These are phyloP conservation scores for Cnidoscolus chayamansa DNA, from an alignment of 441 rosid species.

Conservation along the genomic window DNA sequence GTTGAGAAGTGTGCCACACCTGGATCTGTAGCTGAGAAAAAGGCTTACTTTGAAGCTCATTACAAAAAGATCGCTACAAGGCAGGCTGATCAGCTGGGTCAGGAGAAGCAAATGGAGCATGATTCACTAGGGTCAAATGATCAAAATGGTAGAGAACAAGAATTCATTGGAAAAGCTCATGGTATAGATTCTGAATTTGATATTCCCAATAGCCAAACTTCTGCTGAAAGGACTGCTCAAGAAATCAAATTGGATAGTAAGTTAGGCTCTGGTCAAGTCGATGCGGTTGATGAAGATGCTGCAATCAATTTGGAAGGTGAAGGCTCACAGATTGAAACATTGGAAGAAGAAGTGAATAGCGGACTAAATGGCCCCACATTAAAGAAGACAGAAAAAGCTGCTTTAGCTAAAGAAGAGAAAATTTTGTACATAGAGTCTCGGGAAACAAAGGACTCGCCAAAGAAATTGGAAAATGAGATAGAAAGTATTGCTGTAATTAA, in stretches of 20 bases:
- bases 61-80: constrained; percentile 85
- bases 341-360: constrained; percentile 34
- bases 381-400: constrained; percentile 37
- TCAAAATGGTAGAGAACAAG: constrained; percentile 39
- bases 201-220: constrained; percentile 22
- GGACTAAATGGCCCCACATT: constrained; percentile 20
- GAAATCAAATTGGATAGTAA: constrained; percentile 37
- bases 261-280: constrained; percentile 23
- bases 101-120: constrained; percentile 56
- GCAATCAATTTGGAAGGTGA: constrained; percentile 30
- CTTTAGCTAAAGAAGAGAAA: constrained; percentile 31
- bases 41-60: constrained; percentile 94
- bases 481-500: constrained; percentile 28
- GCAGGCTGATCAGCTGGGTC: constrained; percentile 72
- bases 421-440: constrained; percentile 22
- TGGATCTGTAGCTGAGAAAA: constrained; percentile 93
- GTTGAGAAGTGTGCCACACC: constrained; percentile 94
- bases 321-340: constrained; percentile 32
- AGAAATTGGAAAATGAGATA: constrained; percentile 26
- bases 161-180: constrained; percentile 24
- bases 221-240: constrained; percentile 40
- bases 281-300: constrained; percentile 38
- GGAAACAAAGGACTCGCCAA: constrained; percentile 29
- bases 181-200: constrained; percentile 26
- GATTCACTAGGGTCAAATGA: constrained; percentile 30